Base-by-base conservation (phyloP, 768 basidiomycete species). In the Tricholoma matsutake region DNA sequence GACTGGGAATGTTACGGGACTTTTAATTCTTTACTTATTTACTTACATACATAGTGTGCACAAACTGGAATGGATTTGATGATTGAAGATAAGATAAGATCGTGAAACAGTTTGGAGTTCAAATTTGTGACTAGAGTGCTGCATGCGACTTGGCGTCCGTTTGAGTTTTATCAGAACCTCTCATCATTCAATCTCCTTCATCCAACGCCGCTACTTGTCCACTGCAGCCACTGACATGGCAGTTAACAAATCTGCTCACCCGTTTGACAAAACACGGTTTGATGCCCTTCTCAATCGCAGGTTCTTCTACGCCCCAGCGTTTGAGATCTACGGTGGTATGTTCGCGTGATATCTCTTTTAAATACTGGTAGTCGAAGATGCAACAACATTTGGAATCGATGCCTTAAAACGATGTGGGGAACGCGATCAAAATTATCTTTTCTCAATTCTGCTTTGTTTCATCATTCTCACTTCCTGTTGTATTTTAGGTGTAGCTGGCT, bases 291-390 rank as follows among this genome's bases (percentile, higher is more conserved):
- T 98, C 58, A 91, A 88, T 69, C 86, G 91, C 59, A 82, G 97
- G 54, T 99, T 99, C 81, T 99, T 98, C 81, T 98, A 92, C 72
- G 93, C 96, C 3, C 96, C 96, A 22, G 93, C 97, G 4, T 99
- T 98, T 69, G 97, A 98, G 76, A 98, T 99, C 78, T 98, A 98
- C 69, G 95, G 96, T 61, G 97, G 96, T 94, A 64, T 67, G 86
- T 79, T 54, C 39, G 56, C 35, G 37, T 54, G 14, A 32, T 60
- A 31, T 52, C 10, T 59, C 29, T 22, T 13, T 4, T 22, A 11
- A 16, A 2, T 45, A 37, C 10, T 14, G 4, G 10, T 32, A 25
- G 49, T 20, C 13, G 22, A 57, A 1, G 41, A 9, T 45, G 20
- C 43, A 8, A 16, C 49, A 32, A 37, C 61, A 31, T 52, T 54